These are phyloP conservation scores for Diatrype stigma DNA, from an alignment of 2,329 filamentous ascomycete species.

Conservation along the genomic window DNA sequence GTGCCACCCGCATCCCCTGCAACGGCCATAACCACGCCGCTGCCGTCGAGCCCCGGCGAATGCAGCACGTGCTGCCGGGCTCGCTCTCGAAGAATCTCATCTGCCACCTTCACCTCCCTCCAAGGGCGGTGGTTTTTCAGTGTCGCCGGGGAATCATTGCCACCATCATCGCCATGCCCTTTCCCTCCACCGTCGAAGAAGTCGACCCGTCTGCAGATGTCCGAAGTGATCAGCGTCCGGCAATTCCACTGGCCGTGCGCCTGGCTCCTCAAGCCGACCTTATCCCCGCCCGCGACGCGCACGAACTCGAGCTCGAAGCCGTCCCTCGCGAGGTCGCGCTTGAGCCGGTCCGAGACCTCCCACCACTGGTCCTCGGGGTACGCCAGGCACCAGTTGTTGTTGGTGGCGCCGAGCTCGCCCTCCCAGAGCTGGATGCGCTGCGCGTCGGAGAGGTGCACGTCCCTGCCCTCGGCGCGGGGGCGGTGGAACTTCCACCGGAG, in stretches of 20 bases:
- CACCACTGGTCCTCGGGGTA: conserved; percentile 5
- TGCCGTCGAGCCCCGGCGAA: neutral
- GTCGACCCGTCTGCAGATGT: conserved; percentile 8
- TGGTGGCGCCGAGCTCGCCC: neutral
- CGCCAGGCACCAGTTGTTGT: conserved; percentile 8
- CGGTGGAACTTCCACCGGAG: conserved; percentile 18
- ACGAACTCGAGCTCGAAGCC: conserved; percentile 7
- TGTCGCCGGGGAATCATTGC: neutral
- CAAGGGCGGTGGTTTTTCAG: conserved; percentile 5
- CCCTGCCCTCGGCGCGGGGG: conserved; percentile 2
- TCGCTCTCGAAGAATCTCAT: neutral
- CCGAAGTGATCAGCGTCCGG: conserved; percentile 5
- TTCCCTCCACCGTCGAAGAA: conserved; percentile 4
- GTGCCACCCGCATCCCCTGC: too few species aligned
- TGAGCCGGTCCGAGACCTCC: neutral
- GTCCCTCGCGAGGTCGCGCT: neutral
- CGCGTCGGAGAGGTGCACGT: conserved; percentile 12
- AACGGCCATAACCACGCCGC: too few species aligned
- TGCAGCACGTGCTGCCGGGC: neutral
- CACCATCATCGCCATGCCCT: too few species aligned
- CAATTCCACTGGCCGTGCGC: conserved; percentile 8
- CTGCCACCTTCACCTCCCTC: conserved; percentile 1
- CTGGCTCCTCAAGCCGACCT: neutral
- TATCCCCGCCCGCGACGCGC: conserved; percentile 10
- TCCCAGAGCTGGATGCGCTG: conserved; percentile 25